These are phyloP conservation scores for Diplodia intermedia DNA, from an alignment of 2,329 filamentous ascomycete genomes.

Conservation along the genomic window DNA sequence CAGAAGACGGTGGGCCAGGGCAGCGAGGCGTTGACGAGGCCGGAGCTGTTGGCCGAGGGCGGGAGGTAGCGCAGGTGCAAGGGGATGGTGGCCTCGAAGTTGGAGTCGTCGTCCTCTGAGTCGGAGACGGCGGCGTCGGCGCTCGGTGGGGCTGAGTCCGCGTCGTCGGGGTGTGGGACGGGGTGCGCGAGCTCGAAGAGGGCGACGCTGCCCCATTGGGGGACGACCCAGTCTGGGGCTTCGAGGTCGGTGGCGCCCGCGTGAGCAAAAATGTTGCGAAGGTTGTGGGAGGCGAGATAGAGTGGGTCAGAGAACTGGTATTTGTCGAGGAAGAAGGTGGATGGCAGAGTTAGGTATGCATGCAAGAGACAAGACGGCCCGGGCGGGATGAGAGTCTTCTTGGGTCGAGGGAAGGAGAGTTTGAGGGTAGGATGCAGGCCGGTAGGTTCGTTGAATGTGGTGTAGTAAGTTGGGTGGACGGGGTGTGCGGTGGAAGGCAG, in stretches of 20 bases:
- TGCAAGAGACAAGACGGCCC: conserved; percentile 70
- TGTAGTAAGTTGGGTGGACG: conserved; percentile 67
- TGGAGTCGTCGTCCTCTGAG: conserved; percentile 43
- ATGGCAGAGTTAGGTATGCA: conserved; percentile 82
- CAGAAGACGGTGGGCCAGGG: conserved; percentile 89
- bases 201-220: conserved; percentile 78
- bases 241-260: conserved; percentile 86
- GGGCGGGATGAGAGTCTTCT: conserved; percentile 56
- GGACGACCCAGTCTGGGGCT: conserved; percentile 80
- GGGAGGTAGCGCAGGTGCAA: conserved; percentile 84
- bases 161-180: conserved; percentile 32
- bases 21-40: conserved; percentile 57
- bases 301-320: conserved; percentile 81
- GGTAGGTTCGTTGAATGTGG: conserved; percentile 71
- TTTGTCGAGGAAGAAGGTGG: conserved; percentile 80
- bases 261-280: conserved; percentile 71
- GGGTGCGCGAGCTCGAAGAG: conserved; percentile 75
- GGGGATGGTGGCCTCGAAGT: conserved; percentile 75
- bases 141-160: background rate
- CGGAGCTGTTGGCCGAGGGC: conserved; percentile 61
- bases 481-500: conserved; percentile 48
- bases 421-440: conserved; percentile 85
- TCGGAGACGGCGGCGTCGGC: background rate
- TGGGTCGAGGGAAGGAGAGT: conserved; percentile 63
- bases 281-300: conserved; percentile 81